Evolutionary conservation across 352 stramenopile genomes (phyloP).

Genomic region (Phytophthora citricola): DNA sequence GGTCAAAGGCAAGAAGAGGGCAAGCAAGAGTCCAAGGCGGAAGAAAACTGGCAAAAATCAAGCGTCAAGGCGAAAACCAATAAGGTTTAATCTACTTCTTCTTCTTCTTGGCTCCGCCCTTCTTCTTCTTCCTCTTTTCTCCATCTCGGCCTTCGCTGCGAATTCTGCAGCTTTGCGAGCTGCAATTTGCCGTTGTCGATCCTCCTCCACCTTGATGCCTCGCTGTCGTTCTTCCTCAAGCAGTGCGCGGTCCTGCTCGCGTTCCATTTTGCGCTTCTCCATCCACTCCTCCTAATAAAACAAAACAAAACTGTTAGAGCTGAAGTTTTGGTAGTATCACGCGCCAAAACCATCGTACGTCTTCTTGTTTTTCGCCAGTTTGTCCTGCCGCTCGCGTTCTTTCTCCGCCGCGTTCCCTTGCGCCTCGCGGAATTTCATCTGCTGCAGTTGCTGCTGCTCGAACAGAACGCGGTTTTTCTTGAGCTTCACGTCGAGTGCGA

Average conservation of each 20-base stretch:
- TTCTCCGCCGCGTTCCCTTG: conserved; percentile 60
- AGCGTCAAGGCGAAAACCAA: conserved; percentile 19
- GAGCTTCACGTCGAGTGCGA: conserved; percentile 56
- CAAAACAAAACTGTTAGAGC: conserved; percentile 5
- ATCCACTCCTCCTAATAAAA: conserved; percentile 73
- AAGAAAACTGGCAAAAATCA: conserved; percentile 22
- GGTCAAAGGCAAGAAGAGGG: conserved; percentile 36
- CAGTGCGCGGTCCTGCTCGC: conserved; percentile 50
- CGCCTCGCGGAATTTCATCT: conserved; percentile 50
- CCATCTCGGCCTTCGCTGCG: conserved; percentile 71
- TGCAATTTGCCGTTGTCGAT: conserved; percentile 69
- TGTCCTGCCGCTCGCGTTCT: conserved; percentile 56
- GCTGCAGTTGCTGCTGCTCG: conserved; percentile 49
- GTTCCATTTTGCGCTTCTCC: conserved; percentile 72
- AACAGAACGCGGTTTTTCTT: conserved; percentile 58
- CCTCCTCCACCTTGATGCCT: conserved; percentile 62
- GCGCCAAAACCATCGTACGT: conserved; percentile 39
- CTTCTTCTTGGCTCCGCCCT: conserved; percentile 66
- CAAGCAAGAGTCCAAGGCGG: conserved; percentile 16
- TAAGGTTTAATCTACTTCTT: conserved; percentile 44
- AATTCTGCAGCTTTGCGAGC: conserved; percentile 78
- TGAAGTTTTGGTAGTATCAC: neutral
- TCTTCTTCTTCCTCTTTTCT: conserved; percentile 90
- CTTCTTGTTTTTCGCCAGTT: conserved; percentile 57
- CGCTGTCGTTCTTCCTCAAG: conserved; percentile 64